These are phyloP conservation scores for Saccharomycopsis sp. DNA, from an alignment of 805 yeast species.

Conservation along the genomic window DNA sequence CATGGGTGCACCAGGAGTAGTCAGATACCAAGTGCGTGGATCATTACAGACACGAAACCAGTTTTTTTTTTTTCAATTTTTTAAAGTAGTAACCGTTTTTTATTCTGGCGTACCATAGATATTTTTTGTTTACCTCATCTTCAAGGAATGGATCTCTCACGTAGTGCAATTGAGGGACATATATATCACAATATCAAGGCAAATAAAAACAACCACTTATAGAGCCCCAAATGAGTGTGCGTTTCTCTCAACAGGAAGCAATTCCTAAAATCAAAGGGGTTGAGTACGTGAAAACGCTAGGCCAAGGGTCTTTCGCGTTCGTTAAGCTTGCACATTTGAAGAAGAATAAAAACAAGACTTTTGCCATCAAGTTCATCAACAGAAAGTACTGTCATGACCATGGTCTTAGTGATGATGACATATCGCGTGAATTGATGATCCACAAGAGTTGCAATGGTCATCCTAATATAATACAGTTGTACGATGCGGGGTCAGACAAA, in stretches of 20 bases:
- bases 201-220: not conserved
- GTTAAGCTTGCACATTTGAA: slow-evolving; percentile 44
- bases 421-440: slow-evolving; percentile 49
- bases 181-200: not conserved
- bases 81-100: not conserved
- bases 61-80: not conserved
- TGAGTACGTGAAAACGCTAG: slow-evolving; percentile 45
- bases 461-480: slow-evolving; percentile 50
- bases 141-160: not conserved
- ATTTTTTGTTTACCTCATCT: not conserved
- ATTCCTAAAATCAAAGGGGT: slow-evolving; percentile 44
- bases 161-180: not conserved
- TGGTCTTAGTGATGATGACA: slow-evolving; percentile 35
- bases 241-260: not conserved
- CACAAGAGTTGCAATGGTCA: slow-evolving; percentile 54
- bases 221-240: not conserved
- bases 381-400: slow-evolving; percentile 30
- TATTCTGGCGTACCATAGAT: not conserved
- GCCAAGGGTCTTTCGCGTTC: slow-evolving; percentile 63
- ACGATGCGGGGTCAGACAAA: slow-evolving; percentile 46
- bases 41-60: not conserved
- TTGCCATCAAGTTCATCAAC: slow-evolving; percentile 57
- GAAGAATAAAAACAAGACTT: slow-evolving; percentile 32
- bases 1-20: no score
- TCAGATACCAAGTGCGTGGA: not conserved